phyloP scores from a whole-genome alignment of 805 yeast species.

The Suhomyces tanzawaensis region DNA sequence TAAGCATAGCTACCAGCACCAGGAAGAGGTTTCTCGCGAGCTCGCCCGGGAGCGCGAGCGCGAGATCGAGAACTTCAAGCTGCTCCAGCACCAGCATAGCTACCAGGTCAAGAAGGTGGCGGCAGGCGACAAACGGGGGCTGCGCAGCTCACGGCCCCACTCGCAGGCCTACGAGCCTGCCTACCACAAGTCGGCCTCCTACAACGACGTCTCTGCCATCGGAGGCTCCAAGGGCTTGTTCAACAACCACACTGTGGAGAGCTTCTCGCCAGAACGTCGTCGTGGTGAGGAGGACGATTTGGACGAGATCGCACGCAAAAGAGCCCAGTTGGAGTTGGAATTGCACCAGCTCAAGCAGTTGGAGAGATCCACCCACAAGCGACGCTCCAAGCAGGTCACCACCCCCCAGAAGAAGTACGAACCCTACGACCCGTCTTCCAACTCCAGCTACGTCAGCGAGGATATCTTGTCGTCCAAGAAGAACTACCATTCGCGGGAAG shows the following conservation, averaged over 20 bases:
- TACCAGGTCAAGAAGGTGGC: constrained; percentile 23
- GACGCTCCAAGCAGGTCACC: constrained; percentile 1
- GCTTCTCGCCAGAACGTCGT: constrained; percentile 23
- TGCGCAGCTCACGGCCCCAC: constrained; percentile 14
- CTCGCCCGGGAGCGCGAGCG: constrained; percentile 16
- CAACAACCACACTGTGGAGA: constrained; percentile 24
- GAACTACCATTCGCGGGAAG: constrained; percentile 31
- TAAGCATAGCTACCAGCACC: constrained; percentile 16
- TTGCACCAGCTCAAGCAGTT: constrained; percentile 31
- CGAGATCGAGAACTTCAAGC: constrained; percentile 30
- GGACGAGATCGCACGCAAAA: constrained; percentile 33
- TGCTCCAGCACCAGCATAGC: constrained; percentile 30
- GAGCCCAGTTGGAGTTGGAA: constrained; percentile 40
- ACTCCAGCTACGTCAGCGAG: constrained; percentile 33
- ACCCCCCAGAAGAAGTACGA: constrained; percentile 2
- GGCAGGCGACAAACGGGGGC: constrained; percentile 8
- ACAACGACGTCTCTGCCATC: constrained; percentile 15
- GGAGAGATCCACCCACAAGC: constrained; percentile 18
- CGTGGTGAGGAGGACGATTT: constrained; percentile 15
- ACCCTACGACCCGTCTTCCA: constrained; percentile 17
- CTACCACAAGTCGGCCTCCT: constrained; percentile 16
- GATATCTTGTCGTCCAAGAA: constrained; percentile 34
- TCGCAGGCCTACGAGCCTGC: constrained; percentile 10
- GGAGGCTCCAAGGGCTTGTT: constrained; percentile 9
- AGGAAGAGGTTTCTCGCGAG: constrained; percentile 14